Conservation (phyloP, 2,329 filamentous ascomycete genomes). For the Diaporthe vexans region DNA sequence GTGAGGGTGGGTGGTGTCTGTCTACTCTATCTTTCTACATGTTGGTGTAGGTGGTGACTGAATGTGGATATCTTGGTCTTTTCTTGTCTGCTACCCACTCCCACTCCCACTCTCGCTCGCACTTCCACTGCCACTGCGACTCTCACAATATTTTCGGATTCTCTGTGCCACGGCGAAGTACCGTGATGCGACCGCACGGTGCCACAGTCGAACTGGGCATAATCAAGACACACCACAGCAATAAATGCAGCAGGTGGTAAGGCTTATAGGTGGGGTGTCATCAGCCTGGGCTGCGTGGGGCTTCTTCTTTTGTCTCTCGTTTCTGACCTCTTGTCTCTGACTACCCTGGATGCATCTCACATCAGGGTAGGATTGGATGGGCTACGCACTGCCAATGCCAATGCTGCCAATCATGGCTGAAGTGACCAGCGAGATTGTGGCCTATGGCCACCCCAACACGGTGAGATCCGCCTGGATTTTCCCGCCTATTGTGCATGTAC, state of each 20-base stretch:
- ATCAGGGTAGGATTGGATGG: slow-evolving; percentile 13
- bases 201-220: background rate
- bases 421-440: background rate
- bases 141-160: background rate
- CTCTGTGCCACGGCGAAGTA: background rate
- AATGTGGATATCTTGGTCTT: background rate
- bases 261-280: slow-evolving; percentile 6
- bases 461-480: background rate
- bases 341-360: background rate
- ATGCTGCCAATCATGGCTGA: background rate
- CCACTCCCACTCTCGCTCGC: background rate
- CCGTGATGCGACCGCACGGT: background rate
- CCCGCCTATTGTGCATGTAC: background rate
- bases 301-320: slow-evolving; percentile 7
- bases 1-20: background rate
- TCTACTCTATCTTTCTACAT: too few relatives aligned
- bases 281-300: slow-evolving; percentile 1
- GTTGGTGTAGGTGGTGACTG: background rate
- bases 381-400: slow-evolving; percentile 7
- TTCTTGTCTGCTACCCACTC: slow-evolving; percentile 1
- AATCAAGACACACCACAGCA: background rate
- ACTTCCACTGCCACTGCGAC: background rate
- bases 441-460: background rate
- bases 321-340: background rate
- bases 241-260: slow-evolving; percentile 9